Evolutionary conservation across 495 filamentous ascomycete species (phyloP), one percentile per base, ranked within the genome.

Genomic region (Penicillium daleae): DNA sequence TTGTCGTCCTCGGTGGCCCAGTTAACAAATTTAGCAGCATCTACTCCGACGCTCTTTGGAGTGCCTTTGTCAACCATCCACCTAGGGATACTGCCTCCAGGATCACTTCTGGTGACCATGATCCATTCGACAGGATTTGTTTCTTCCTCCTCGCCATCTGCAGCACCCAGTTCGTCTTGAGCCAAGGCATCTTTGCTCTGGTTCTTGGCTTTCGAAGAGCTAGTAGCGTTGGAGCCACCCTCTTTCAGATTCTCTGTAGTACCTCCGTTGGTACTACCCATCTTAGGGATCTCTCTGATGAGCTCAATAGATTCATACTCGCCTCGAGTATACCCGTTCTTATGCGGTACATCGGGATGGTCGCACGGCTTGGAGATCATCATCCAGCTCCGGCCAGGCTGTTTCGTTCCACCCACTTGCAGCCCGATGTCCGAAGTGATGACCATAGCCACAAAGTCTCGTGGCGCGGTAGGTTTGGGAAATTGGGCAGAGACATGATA

Each of bases 41-140:
- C 94, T 26, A 79, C 76, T 17, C 92, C 86, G 63, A 98, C 96
- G 21, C 92, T 89, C 12, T 82, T 85, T 0, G 94, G 94, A 1
- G 94, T 98, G 40, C 91, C 91, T 69, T 92, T 87, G 74, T 97
- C 95, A 22, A 98, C 90, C 89, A 98, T 91, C 78, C 95, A 98
- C 29, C 91, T 84, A 0, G 94, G 94, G 8, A 97, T 93, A 57
- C 85, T 95, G 33, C 94, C 95, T 24, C 95, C 94, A 0, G 94
- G 94, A 66, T 97, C 92, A 72, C 89, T 93, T n/a, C 94, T 81
- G 2, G 94, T 97, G 24, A 97, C 86, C 95, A 97, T 97, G 37
- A 97, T 87, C 94, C 94, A 98, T 74, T 97, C 94, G 15, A 97
- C 86, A 0, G 90, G 89, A 57, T 87, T 89, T 33, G 75, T 69